Base-by-base conservation (phyloP, 257 asterid species). In the Haberlea rhodopensis region DNA sequence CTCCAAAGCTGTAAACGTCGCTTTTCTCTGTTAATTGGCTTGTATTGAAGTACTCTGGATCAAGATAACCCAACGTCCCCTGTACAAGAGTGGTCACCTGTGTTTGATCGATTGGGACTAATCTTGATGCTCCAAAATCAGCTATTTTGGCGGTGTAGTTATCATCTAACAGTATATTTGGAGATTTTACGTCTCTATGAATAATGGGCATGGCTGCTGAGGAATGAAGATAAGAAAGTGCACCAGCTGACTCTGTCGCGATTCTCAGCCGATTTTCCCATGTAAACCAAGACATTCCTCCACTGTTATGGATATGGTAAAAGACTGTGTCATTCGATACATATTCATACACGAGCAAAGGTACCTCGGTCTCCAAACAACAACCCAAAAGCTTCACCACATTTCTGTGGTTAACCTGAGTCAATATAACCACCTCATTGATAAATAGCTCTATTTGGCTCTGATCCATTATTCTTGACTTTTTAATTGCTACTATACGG, bases 181-280 rank as follows among this genome's bases (percentile, higher is more conserved):
- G 31, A 28, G 32, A 28, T 28, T 28, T 28, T 28, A 28, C 5
- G 32, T 28, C 32, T 28, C 32, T 28, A 28, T 72, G 78, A n/a
- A 76, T 57, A 13, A 76, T 76, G 0, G 81, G 81, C 58, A 32
- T 62, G 16, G 63, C 26, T 0, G 82, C 74, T 1, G 76, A 54
- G 1, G 79, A 77, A 22, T 77, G 82, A 27, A 77, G 79, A 31
- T 77, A 77, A 16, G 82, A 40, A 63, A 70, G 43, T 18, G 82
- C 74, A 22, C 66, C 70, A 5, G 79, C 79, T 1, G 74, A 57
- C 57, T 77, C 76, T 2, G 49, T 56, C 0, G 82, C 77, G 3
- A 78, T 63, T 53, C 75, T 63, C 15, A 71, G 21, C 0, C 80
- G 70, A 56, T 67, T 74, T 8, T 67, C 52, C 75, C 70, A 74